Conservation (phyloP, 2,329 filamentous ascomycete genomes). For the Cytospora piceicola region DNA sequence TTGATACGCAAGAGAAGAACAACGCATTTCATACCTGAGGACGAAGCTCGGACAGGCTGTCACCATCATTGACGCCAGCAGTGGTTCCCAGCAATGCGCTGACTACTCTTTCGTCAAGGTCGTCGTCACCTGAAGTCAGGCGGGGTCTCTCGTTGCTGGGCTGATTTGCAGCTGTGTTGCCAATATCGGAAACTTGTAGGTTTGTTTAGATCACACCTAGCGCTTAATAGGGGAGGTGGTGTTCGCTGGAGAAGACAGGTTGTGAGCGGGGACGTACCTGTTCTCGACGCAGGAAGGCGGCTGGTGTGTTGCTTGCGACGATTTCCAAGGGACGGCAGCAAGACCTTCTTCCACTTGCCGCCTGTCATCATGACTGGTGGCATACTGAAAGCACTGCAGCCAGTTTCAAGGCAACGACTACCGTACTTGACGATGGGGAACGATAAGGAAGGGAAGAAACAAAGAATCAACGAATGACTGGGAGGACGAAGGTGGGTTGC, state of each 20-base stretch:
- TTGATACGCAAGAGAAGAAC: too few species aligned
- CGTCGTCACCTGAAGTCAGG: not conserved
- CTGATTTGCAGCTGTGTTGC: not conserved
- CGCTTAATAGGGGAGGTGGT: not conserved
- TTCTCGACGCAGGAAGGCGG: conserved; percentile 16
- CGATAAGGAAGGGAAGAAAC: not conserved
- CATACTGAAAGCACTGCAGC: conserved; percentile 3
- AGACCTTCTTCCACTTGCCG: conserved; percentile 27
- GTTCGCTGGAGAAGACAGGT: too few species aligned
- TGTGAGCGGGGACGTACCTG: conserved; percentile 12
- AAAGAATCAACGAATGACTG: not conserved
- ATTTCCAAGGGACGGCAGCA: conserved; percentile 22
- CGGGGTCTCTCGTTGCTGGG: not conserved
- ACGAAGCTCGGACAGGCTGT: not conserved
- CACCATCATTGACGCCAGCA: conserved; percentile 5
- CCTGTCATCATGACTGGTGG: conserved; percentile 8
- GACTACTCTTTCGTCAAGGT: conserved; percentile 21
- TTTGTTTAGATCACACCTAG: not conserved
- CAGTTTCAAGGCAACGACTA: not conserved
- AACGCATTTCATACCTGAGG: conserved; percentile 8
- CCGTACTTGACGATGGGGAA: not conserved
- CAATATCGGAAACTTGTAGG: conserved; percentile 15
- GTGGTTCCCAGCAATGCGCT: conserved; percentile 27
- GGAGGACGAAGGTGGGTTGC: not conserved
- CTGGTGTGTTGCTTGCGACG: conserved; percentile 13